Percentiles rank a stretch among this genome's conserved stretches.
Evolutionary conservation across 108 stramenopile species (phyloP).

Genomic region (Pseudonitzschia delicatissima): DNA sequence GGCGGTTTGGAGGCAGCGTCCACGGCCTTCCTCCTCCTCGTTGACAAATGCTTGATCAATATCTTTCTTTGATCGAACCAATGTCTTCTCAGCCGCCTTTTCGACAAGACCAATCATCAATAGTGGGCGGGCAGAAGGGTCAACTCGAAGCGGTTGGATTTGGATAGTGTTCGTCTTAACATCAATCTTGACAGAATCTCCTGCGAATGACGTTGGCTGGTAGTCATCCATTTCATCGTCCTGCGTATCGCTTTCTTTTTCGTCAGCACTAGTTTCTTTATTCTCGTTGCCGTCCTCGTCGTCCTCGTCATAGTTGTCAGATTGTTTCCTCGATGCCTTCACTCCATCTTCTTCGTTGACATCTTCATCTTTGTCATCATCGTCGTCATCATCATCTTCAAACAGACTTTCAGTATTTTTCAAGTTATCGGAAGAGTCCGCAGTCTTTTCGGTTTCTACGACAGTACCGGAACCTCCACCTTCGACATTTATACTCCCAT

Average conservation of each 20-base stretch:
- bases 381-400: constrained; percentile 74
- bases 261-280: constrained; percentile 51
- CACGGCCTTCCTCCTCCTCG: constrained; percentile 81
- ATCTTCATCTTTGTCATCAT: constrained; percentile 49
- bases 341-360: constrained; percentile 44
- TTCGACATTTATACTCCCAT: constrained; percentile 48
- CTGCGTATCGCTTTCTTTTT: constrained; percentile 49
- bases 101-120: constrained; percentile 97
- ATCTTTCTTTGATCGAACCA: constrained; percentile 76
- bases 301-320: constrained; percentile 72
- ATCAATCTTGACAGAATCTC: constrained; percentile 31
- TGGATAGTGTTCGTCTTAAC: constrained; percentile 51
- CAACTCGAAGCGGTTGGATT: constrained; percentile 63
- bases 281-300: constrained; percentile 56
- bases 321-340: constrained; percentile 24
- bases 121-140: constrained; percentile 85
- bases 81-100: constrained; percentile 71
- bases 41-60: constrained; percentile 87
- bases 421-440: constrained; percentile 29
- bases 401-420: constrained; percentile 29
- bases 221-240: constrained; percentile 71
- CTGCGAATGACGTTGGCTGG: constrained; percentile 7
- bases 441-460: constrained; percentile 21
- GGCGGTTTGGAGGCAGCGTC: constrained; percentile 88
- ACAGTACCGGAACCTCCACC: constrained; percentile 40